These are phyloP conservation scores for Neonectria faginata DNA, from an alignment of 2,329 filamentous ascomycete genomes.

Conservation along the genomic window DNA sequence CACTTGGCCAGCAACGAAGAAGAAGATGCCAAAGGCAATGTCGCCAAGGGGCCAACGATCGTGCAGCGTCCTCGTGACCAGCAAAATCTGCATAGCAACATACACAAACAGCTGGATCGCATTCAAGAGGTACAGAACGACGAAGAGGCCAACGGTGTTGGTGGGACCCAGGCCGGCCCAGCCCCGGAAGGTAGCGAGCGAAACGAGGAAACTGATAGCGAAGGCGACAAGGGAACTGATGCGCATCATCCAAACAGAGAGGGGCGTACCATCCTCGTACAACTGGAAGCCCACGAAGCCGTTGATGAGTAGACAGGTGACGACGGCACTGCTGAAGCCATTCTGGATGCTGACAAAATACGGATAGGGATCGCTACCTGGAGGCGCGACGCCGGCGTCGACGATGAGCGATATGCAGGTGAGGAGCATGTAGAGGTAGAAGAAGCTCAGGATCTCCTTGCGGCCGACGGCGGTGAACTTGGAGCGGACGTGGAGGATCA, in stretches of 20 bases:
- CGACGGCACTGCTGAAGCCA: constrained; percentile 85
- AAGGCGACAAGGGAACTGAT: constrained; percentile 84
- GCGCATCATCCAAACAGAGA: constrained; percentile 94
- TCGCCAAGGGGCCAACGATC: constrained; percentile 96
- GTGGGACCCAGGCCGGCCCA: constrained; percentile 88
- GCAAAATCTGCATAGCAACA: constrained; percentile 84
- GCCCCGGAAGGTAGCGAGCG: constrained; percentile 90
- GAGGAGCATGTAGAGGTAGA: constrained; percentile 94
- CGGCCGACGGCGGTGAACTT: constrained; percentile 97
- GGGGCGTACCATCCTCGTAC: constrained; percentile 94
- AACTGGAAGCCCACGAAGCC: constrained; percentile 98
- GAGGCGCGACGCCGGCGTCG: constrained; percentile 91
- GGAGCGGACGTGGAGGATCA: constrained; percentile 95
- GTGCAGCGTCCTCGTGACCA: constrained; percentile 90
- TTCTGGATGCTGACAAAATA: constrained; percentile 93
- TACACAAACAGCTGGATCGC: constrained; percentile 89
- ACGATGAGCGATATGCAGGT: constrained; percentile 90
- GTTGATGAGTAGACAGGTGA: constrained; percentile 93
- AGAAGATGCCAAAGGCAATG: constrained; percentile 89
- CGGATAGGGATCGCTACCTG: constrained; percentile 81
- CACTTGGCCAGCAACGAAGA: constrained; percentile 92
- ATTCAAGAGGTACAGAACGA: constrained; percentile 92
- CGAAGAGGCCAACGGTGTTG: constrained; percentile 89
- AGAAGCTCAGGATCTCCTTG: constrained; percentile 85
- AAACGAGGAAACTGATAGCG: constrained; percentile 85